These are phyloP conservation scores for Coemansia pectinata DNA, from an alignment of 192 early-diverging fungal species.

Conservation along the genomic window DNA sequence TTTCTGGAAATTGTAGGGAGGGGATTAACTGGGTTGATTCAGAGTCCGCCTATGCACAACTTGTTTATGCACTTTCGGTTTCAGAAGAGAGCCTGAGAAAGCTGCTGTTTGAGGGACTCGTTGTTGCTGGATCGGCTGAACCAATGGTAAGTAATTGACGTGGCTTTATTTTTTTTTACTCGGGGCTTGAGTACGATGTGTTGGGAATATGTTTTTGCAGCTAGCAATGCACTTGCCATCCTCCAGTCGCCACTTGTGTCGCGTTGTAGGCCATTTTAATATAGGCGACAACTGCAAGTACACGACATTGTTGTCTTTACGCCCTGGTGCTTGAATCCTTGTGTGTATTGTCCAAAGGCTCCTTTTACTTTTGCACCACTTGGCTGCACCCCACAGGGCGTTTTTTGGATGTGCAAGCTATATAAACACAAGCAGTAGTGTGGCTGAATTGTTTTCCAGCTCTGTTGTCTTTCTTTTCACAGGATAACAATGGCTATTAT, in stretches of 20 bases:
- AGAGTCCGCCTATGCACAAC: constrained; percentile 26
- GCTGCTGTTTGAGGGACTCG: constrained; percentile 49
- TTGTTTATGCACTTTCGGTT: constrained; percentile 41
- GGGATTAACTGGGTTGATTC: constrained; percentile 36
- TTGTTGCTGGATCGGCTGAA: constrained; percentile 45
- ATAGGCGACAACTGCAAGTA: neutral
- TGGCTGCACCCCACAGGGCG: neutral
- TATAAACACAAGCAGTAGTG: neutral
- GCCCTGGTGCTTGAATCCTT: neutral
- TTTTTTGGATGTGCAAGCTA: neutral
- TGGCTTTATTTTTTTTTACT: neutral
- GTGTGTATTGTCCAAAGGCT: neutral
- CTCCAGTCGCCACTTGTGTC: neutral
- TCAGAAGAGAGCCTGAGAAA: constrained; percentile 23
- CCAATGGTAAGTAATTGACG: constrained; percentile 39
- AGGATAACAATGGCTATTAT: neutral
- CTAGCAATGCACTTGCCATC: neutral
- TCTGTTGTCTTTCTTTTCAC: neutral
- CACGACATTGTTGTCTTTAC: neutral
- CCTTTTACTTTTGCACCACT: neutral
- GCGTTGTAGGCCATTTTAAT: neutral
- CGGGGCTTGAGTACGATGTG: neutral
- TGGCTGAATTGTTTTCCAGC: neutral
- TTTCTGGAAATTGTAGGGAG: constrained; percentile 9
- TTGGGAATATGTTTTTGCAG: neutral